These are phyloP conservation scores for Paracoccidioides brasiliensis DNA, from an alignment of 2,329 filamentous ascomycete genomes.

Conservation along the genomic window DNA sequence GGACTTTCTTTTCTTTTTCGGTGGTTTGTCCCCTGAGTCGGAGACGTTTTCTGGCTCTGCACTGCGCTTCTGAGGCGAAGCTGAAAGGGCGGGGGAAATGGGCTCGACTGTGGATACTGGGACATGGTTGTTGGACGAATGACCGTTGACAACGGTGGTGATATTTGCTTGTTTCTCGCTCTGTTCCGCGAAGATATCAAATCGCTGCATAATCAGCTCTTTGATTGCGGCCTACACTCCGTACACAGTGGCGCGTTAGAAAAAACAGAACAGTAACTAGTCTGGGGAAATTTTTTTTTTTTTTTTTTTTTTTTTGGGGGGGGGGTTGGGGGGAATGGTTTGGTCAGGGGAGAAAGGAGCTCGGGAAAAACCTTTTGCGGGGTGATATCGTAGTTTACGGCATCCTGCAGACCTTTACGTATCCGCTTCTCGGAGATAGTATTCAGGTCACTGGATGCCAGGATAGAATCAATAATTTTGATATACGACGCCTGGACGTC, in stretches of 20 bases:
- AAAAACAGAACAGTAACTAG: background rate
- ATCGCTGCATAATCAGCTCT: conserved; percentile 57
- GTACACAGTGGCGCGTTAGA: background rate
- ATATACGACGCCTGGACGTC: conserved; percentile 40
- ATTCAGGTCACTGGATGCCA: conserved; percentile 47
- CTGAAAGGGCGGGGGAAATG: conserved; percentile 22
- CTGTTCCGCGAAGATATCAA: conserved; percentile 50
- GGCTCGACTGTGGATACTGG: conserved; percentile 17
- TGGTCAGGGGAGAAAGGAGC: conserved; percentile 1
- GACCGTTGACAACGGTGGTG: conserved; percentile 23
- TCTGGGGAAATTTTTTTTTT: background rate
- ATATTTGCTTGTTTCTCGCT: conserved; percentile 15
- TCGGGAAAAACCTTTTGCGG: conserved; percentile 42
- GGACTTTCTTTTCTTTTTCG: conserved; percentile 52
- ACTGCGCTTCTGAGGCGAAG: conserved; percentile 29
- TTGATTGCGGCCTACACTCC: conserved; percentile 51
- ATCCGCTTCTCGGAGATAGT: conserved; percentile 54
- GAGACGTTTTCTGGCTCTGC: conserved; percentile 29
- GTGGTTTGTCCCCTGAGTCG: conserved; percentile 27
- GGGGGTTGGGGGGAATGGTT: conserved; percentile 1
- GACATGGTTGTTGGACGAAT: conserved; percentile 14
- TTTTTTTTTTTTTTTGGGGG: too few relatives aligned
- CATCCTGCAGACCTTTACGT: conserved; percentile 48
- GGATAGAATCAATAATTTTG: conserved; percentile 50
- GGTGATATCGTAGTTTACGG: conserved; percentile 47